Conservation (phyloP, 1,139 yeast species). For the Torulaspora pretoriensis region DNA sequence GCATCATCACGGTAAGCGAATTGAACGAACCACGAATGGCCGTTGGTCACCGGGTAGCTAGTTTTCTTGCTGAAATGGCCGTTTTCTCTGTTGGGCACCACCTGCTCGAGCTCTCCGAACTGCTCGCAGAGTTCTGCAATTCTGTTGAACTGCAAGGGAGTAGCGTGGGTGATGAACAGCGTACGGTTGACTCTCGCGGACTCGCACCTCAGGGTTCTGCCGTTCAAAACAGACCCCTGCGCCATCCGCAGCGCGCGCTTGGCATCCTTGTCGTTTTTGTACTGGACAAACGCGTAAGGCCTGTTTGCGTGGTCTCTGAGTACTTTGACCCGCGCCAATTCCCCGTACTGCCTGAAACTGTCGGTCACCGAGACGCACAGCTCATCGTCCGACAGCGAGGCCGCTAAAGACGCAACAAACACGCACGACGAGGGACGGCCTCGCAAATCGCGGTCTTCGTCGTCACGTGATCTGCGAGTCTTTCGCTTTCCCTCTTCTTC, state of each 20-base stretch:
- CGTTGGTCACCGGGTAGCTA: slow-evolving; percentile 28
- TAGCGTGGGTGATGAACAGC: slow-evolving; percentile 45
- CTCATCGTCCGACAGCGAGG: slow-evolving; percentile 62
- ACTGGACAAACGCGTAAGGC: slow-evolving; percentile 94
- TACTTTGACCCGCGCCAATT: slow-evolving; percentile 71
- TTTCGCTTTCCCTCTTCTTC: slow-evolving; percentile 1
- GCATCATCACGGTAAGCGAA: slow-evolving; percentile 89
- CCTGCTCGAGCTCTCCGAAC: slow-evolving; percentile 73
- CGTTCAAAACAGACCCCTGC: slow-evolving; percentile 65
- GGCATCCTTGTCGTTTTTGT: slow-evolving; percentile 67
- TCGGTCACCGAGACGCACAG: slow-evolving; percentile 62
- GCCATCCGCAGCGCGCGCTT: slow-evolving; percentile 62
- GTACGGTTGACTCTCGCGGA: slow-evolving; percentile 90
- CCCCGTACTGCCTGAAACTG: slow-evolving; percentile 66
- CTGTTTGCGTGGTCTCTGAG: slow-evolving; percentile 76
- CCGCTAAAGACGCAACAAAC: slow-evolving; percentile 76
- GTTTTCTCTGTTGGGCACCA: slow-evolving; percentile 48
- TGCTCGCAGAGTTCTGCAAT: slow-evolving; percentile 43
- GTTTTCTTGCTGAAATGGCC: slow-evolving; percentile 36
- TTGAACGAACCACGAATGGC: slow-evolving; percentile 69
- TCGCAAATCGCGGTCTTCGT: slow-evolving; percentile 22
- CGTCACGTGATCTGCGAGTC: slow-evolving; percentile 2
- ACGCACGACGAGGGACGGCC: slow-evolving; percentile 79
- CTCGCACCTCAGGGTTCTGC: slow-evolving; percentile 79
- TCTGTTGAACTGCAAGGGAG: slow-evolving; percentile 26